A percentile compares a stretch with the other conserved stretches of the same genome.
Evolutionary conservation across 768 basidiomycete genomes (phyloP).

Genomic region (Clavulina sp.): DNA sequence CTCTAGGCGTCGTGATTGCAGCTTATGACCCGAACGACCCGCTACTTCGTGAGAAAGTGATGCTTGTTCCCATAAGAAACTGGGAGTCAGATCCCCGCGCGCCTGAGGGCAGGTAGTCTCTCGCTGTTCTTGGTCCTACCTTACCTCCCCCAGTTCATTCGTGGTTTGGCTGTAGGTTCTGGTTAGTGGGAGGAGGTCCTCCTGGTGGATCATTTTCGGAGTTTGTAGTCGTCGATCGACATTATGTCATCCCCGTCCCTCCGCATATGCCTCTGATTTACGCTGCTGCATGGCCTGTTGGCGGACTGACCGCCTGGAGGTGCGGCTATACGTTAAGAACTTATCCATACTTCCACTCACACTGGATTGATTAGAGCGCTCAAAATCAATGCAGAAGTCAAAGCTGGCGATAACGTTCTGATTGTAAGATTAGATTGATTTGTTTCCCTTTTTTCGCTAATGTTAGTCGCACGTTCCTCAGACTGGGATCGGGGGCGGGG

Average conservation of each 20-base stretch:
- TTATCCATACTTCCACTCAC: neutral
- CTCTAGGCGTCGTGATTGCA: conserved; percentile 45
- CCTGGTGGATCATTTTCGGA: conserved; percentile 58
- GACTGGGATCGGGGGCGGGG: conserved; percentile 71
- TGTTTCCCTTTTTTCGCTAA: neutral
- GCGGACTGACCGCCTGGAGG: conserved; percentile 74
- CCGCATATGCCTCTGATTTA: conserved; percentile 50
- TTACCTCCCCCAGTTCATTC: neutral
- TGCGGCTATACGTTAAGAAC: conserved; percentile 17
- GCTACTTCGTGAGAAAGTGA: conserved; percentile 46
- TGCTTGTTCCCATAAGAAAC: conserved; percentile 60
- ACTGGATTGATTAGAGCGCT: conserved; percentile 30
- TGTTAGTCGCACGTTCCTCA: neutral
- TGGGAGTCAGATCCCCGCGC: conserved; percentile 48
- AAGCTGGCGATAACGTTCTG: conserved; percentile 50
- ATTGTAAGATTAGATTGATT: conserved; percentile 21
- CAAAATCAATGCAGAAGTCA: conserved; percentile 44
- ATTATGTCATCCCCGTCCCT: conserved; percentile 44
- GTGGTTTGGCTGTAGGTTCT: conserved; percentile 28
- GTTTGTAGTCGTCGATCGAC: conserved; percentile 51
- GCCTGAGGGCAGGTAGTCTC: conserved; percentile 43
- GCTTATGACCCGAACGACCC: conserved; percentile 34
- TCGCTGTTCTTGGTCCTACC: neutral
- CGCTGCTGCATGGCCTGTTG: conserved; percentile 61
- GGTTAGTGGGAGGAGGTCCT: conserved; percentile 48